phyloP scores from a whole-genome alignment of 1,139 yeast species.

The Spencermartinsiella ligniputridi region DNA sequence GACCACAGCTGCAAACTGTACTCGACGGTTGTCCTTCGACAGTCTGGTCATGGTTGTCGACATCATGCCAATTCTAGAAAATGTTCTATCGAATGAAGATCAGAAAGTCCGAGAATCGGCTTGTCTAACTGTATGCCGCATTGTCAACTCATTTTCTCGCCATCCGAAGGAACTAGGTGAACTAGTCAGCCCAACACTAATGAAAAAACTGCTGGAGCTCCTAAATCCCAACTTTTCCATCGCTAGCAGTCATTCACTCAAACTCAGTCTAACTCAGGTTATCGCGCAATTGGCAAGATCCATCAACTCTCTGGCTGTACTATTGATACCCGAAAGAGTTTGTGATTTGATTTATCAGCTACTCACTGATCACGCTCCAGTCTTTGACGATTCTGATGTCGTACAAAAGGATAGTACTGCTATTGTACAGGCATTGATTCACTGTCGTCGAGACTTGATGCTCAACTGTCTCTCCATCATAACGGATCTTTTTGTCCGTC shows the following conservation, averaged over 20 bases:
- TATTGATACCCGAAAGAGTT: conserved; percentile 26
- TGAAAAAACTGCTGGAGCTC: conserved; percentile 22
- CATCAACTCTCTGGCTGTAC: conserved; percentile 27
- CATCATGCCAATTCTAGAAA: conserved; percentile 58
- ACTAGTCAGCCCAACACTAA: conserved; percentile 34
- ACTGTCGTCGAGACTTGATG: conserved; percentile 64
- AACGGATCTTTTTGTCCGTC: conserved; percentile 44
- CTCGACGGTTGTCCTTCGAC: conserved; percentile 42
- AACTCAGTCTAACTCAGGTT: conserved; percentile 29
- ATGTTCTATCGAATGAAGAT: conserved; percentile 62
- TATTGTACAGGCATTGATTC: conserved; percentile 67
- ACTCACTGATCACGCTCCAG: conserved; percentile 31
- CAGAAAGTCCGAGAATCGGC: conserved; percentile 62
- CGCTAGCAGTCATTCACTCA: conserved; percentile 21
- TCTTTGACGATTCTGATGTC: conserved; percentile 23
- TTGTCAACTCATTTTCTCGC: conserved; percentile 50
- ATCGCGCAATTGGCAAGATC: conserved; percentile 44
- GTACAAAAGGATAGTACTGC: conserved; percentile 31
- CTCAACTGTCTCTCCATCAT: conserved; percentile 53
- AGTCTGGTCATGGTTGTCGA: conserved; percentile 49
- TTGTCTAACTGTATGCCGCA: conserved; percentile 62
- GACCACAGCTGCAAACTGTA: conserved; percentile 71
- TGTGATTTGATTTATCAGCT: conserved; percentile 32
- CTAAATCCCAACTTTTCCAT: conserved; percentile 22
- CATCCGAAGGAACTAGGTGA: conserved; percentile 45